phyloP scores from a whole-genome alignment of 495 filamentous ascomycete species.

The Penicillium macrosclerotiorum region DNA sequence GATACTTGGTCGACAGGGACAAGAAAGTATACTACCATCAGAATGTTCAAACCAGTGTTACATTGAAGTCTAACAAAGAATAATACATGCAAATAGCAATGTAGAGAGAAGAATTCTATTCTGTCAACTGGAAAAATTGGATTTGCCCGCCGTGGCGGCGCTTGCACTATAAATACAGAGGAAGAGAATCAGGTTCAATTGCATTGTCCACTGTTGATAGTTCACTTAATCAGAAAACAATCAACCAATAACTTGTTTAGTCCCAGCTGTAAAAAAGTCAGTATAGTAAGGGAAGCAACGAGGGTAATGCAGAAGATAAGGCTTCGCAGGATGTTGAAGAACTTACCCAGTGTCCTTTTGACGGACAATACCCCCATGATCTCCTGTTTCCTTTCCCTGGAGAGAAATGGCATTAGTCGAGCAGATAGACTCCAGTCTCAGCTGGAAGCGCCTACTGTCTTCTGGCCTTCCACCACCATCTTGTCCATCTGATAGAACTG shows the following conservation, averaged over 20 bases:
- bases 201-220: constrained; percentile 1
- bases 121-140: constrained; percentile 10
- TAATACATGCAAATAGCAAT: background rate
- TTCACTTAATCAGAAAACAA: constrained; percentile 5
- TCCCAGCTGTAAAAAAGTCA: constrained; percentile 43
- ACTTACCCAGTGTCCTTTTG: constrained; percentile 82
- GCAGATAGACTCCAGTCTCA: background rate
- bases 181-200: constrained; percentile 12
- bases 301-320: background rate
- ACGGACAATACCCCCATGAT: constrained; percentile 66
- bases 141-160: constrained; percentile 10
- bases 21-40: too few species aligned
- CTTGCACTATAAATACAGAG: constrained; percentile 29
- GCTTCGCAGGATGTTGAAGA: background rate
- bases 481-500: constrained; percentile 92
- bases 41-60: background rate
- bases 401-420: constrained; percentile 5
- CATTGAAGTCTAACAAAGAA: background rate
- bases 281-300: background rate
- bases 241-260: constrained; percentile 21
- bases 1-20: too few species aligned
- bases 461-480: constrained; percentile 89
- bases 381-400: constrained; percentile 73
- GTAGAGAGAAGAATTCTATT: constrained; percentile 8
- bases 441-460: constrained; percentile 42